Conservation (phyloP, 2,329 filamentous ascomycete genomes). For the Venturia asperata region DNA sequence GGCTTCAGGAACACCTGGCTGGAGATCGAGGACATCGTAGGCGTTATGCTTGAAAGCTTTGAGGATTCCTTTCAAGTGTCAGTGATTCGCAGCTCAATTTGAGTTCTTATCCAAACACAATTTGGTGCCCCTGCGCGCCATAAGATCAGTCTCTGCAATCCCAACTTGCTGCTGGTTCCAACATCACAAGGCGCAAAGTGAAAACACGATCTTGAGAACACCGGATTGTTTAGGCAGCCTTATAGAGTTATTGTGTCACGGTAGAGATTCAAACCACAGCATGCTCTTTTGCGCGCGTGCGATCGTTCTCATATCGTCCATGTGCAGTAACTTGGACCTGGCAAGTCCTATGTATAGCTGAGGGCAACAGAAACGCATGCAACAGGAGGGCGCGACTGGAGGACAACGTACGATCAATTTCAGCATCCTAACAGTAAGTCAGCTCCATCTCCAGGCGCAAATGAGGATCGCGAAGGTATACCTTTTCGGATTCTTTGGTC, state of each 20-base stretch:
- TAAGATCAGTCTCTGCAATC: background rate
- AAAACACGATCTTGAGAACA: background rate
- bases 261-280: background rate
- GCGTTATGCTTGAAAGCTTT: slow-evolving; percentile 78
- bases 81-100: background rate
- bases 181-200: background rate
- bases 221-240: background rate
- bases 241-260: background rate
- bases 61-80: slow-evolving; percentile 54
- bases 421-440: slow-evolving; percentile 61
- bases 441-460: slow-evolving; percentile 16
- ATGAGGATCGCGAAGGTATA: slow-evolving; percentile 29
- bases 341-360: background rate
- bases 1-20: slow-evolving; percentile 88
- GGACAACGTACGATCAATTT: slow-evolving; percentile 67
- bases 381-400: background rate
- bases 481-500: slow-evolving; percentile 87
- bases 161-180: background rate
- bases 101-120: background rate
- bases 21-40: slow-evolving; percentile 91
- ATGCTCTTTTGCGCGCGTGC: background rate
- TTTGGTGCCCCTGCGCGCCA: background rate
- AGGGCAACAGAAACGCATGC: background rate
- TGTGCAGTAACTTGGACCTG: slow-evolving; percentile 1
- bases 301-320: background rate